Conservation (phyloP, 1,139 yeast genomes). For the Geotrichum candidum region DNA sequence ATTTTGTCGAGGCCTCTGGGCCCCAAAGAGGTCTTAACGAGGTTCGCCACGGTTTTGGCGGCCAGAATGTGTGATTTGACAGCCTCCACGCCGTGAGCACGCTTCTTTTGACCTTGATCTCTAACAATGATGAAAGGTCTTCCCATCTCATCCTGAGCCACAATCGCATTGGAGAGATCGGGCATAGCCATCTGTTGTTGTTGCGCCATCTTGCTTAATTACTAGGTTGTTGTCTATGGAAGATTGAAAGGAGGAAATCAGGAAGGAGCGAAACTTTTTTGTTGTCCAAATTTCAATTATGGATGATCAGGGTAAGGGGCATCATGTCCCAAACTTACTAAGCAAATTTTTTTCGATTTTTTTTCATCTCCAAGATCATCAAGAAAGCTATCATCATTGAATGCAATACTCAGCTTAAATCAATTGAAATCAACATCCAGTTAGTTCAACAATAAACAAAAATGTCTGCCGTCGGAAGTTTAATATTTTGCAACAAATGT, state of each 20-base stretch:
- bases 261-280: neutral
- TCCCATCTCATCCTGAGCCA: slow-evolving; percentile 99
- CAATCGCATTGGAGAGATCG: slow-evolving; percentile 93
- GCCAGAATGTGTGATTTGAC: slow-evolving; percentile 89
- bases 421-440: neutral
- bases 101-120: slow-evolving; percentile 91
- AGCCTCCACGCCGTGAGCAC: slow-evolving; percentile 88
- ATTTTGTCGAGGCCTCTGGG: slow-evolving; percentile 98
- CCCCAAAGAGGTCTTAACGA: slow-evolving; percentile 87
- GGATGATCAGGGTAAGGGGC: neutral
- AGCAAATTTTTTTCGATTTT: neutral
- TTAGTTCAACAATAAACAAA: neutral
- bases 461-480: slow-evolving; percentile 93
- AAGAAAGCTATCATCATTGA: neutral
- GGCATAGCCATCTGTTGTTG: slow-evolving; percentile 59
- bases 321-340: slow-evolving; percentile 2
- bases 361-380: neutral
- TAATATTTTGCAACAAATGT: slow-evolving; percentile 89
- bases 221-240: neutral
- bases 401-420: neutral
- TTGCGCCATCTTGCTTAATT: slow-evolving; percentile 14
- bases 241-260: neutral
- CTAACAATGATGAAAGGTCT: slow-evolving; percentile 96
- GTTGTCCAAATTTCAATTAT: neutral
- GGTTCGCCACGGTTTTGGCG: slow-evolving; percentile 90